A percentile compares a stretch with the other conserved stretches of the same genome.
These are phyloP conservation scores for Candida argentea DNA, from an alignment of 805 yeast species.

Conservation along the genomic window DNA sequence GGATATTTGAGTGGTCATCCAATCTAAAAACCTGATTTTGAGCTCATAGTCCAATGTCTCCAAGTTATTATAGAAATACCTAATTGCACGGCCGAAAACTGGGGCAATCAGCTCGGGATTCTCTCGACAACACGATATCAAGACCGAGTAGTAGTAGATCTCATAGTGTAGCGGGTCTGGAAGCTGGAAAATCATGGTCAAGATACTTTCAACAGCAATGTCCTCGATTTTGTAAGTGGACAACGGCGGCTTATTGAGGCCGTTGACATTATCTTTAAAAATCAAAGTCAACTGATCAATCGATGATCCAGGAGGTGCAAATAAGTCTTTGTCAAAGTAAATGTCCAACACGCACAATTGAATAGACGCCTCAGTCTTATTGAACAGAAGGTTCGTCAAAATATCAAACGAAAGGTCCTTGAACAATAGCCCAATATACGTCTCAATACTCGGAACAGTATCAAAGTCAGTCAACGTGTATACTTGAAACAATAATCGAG, in stretches of 20 bases:
- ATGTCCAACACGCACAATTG: slow-evolving; percentile 68
- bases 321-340: slow-evolving; percentile 52
- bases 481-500: slow-evolving; percentile 52
- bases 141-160: slow-evolving; percentile 74
- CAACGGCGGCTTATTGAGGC: slow-evolving; percentile 30
- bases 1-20: slow-evolving; percentile 90
- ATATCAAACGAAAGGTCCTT: slow-evolving; percentile 71
- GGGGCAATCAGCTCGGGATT: slow-evolving; percentile 74
- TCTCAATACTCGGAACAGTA: slow-evolving; percentile 39
- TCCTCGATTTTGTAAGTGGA: slow-evolving; percentile 92
- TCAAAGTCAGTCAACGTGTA: slow-evolving; percentile 50
- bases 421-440: slow-evolving; percentile 41
- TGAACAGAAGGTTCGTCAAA: slow-evolving; percentile 74
- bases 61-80: slow-evolving; percentile 65
- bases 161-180: slow-evolving; percentile 57
- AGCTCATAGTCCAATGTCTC: slow-evolving; percentile 68
- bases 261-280: slow-evolving; percentile 30
- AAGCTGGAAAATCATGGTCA: slow-evolving; percentile 66
- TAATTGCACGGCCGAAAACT: slow-evolving; percentile 84
- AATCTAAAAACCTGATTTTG: slow-evolving; percentile 62
- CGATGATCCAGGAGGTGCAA: slow-evolving; percentile 57
- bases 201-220: slow-evolving; percentile 70
- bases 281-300: slow-evolving; percentile 52
- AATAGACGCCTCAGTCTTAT: slow-evolving; percentile 76
- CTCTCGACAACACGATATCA: slow-evolving; percentile 81